Evolutionary conservation across 345 rosid species (phyloP), one percentile per base, ranked within the genome.

Genomic region (Bretschneidera sinensis): DNA sequence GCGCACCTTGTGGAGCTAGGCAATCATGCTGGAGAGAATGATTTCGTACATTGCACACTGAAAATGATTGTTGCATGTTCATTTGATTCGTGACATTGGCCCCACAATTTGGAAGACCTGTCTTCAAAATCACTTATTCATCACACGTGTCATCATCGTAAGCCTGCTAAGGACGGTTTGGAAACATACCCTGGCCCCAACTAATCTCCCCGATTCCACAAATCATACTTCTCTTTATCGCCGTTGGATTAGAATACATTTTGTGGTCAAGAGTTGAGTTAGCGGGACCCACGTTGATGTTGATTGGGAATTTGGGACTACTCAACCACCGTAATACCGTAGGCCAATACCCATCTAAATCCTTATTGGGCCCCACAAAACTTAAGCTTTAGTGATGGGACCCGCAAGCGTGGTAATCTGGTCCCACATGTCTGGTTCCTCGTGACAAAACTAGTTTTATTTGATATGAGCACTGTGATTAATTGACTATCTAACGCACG

Each of bases 21-120:
- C 52, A 48, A 23, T 54, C 48, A 68, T 24, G 31, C 19, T 18
- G 33, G 62, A 52, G 48, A 48, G 39, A 25, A 62, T 62, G 76
- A 72, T 67, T 72, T 20, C 17, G 17, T 31, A 0, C 76, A 49
- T 50, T 61, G 75, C 77, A 69, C 73, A 39, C 70, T 28, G 34
- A 21, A 55, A 55, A 59, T 66, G 59, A 67, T 59, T 34, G 66
- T 24, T 62, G 0, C 53, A 24, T 31, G 45, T 45, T 59, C 2
- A 4, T 24, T 33, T 39, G 45, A 39, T 39, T 5, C 2, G 45
- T 39, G 45, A 39, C 45, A 39, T 13, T 14, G 45, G 45, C 15
- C 45, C 45, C 45, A 2, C 16, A 2, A 8, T 3, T 13, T 14
- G 45, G 45, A 11, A 39, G 9, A 1, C 10, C 10, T 39, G 45